Evolutionary conservation across 257 asterid genomes (phyloP).

Genomic region (Vinca minor): DNA sequence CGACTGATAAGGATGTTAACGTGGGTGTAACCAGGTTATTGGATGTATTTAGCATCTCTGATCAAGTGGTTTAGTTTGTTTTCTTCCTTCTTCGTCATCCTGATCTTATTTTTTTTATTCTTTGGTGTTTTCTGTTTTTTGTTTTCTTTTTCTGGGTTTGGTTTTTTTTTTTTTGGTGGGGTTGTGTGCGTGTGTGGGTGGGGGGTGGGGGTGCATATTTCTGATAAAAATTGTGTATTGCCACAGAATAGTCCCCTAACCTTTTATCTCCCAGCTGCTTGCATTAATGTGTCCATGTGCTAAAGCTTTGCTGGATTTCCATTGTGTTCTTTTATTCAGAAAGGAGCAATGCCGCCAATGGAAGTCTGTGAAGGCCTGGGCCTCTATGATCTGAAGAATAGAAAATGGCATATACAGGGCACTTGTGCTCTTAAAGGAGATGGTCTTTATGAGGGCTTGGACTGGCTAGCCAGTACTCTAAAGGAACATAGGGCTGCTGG

Average conservation of each 20-base stretch:
- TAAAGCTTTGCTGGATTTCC: not conserved
- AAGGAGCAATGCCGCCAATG: conserved; percentile 89
- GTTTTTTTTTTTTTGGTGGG: not conserved
- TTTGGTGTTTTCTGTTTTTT: no score
- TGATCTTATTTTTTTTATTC: no score
- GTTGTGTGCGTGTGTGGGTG: not conserved
- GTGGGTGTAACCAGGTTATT: no score
- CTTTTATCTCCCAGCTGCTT: not conserved
- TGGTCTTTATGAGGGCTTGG: conserved; percentile 91
- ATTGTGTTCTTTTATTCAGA: conserved; percentile 32
- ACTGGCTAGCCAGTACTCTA: conserved; percentile 84
- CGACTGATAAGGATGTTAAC: not conserved
- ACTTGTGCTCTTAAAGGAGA: conserved; percentile 89
- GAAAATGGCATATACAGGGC: conserved; percentile 97
- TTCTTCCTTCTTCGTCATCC: no score
- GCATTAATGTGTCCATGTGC: not conserved
- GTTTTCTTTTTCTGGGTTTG: not conserved
- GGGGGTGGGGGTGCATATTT: not conserved
- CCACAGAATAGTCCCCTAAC: not conserved
- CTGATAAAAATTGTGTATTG: not conserved
- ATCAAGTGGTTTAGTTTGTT: no score
- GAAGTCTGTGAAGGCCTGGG: conserved; percentile 95
- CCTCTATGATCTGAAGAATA: conserved; percentile 66
- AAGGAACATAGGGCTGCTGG: conserved; percentile 80
- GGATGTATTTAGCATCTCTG: no score